phyloP scores from a whole-genome alignment of 495 filamentous ascomycete genomes.

The Aspergillus asperescens region DNA sequence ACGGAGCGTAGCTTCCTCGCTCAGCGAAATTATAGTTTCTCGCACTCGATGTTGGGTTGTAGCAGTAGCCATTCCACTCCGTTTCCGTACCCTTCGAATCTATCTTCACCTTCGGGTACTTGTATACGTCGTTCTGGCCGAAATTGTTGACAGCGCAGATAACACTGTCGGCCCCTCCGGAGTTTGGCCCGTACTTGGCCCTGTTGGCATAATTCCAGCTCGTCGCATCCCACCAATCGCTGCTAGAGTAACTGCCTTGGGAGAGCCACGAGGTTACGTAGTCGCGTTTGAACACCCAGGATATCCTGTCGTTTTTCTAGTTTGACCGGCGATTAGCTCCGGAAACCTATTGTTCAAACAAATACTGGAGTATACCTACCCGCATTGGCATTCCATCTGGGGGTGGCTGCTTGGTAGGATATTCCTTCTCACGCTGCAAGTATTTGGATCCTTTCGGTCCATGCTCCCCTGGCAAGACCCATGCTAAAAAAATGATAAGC shows the following conservation, averaged over 20 bases:
- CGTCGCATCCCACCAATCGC: conserved; percentile 10
- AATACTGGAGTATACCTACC: background rate
- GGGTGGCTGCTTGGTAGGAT: conserved; percentile 12
- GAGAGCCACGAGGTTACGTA: conserved; percentile 11
- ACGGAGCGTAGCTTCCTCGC: no score
- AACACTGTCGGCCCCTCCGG: conserved; percentile 5
- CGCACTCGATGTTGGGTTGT: no score
- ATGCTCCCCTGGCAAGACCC: conserved; percentile 8
- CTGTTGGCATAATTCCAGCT: background rate
- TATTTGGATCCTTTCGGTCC: conserved; percentile 4
- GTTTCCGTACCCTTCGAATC: no score
- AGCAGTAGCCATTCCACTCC: no score
- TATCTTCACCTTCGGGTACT: background rate
- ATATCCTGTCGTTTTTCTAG: conserved; percentile 10
- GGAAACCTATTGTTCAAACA: background rate
- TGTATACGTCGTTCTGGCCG: conserved; percentile 11
- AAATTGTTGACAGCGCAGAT: conserved; percentile 24
- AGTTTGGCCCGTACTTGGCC: background rate
- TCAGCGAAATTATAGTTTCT: no score
- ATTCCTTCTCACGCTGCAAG: conserved; percentile 6
- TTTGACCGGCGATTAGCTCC: background rate
- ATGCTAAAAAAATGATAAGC: background rate
- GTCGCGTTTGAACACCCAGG: conserved; percentile 16
- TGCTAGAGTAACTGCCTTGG: conserved; percentile 2
- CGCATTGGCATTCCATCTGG: conserved; percentile 9